Evolutionary conservation across 106 monocot species (phyloP), one percentile per base, ranked within the genome.

Genomic region (Platanthera guangdongensis): DNA sequence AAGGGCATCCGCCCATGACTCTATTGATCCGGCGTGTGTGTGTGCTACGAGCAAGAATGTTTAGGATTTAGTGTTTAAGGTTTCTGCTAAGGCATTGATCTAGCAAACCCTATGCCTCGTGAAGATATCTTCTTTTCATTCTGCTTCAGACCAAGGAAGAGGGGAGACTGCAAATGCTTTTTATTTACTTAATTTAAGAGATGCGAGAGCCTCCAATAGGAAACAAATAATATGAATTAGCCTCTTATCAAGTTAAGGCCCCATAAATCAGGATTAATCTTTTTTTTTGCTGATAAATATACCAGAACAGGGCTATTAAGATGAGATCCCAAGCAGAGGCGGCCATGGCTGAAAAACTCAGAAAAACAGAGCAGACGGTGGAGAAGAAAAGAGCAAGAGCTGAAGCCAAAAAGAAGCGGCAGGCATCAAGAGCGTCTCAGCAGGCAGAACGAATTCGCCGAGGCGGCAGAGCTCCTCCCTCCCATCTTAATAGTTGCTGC

Each of bases 241-340:
- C 3, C 39, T 39, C 39, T 39, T 39, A 39, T 39, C 39, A 1
- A 39, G 39, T 39, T 39, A 39, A 1, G 39, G 39, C 39, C 39
- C 39, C 39, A 39, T 39, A 39, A 39, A 39, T 39, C 39, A 57
- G 55, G 16, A 57, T 57, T 16, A 57, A 57, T 12, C 55, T 2
- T 16, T 16, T 53, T 53, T 53, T 10, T 53, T 53, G 52, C 52
- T 53, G 52, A 53, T 13, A 64, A 64, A 64, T 64, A 8, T 64
- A 8, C 18, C 78, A 95, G 92, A 79, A 77, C 1, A 81, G 75
- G 77, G 87, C 73, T 0, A 85, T 90, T 57, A 80, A 77, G 57
- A 85, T 85, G 87, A 90, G 78, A 74, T 80, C 86, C 13, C 67
- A 59, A 7, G 81, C 86, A 5, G 88, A 90, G 55, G 84, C 85